These are phyloP conservation scores for Mycena metata DNA, from an alignment of 768 basidiomycete species.

Conservation along the genomic window DNA sequence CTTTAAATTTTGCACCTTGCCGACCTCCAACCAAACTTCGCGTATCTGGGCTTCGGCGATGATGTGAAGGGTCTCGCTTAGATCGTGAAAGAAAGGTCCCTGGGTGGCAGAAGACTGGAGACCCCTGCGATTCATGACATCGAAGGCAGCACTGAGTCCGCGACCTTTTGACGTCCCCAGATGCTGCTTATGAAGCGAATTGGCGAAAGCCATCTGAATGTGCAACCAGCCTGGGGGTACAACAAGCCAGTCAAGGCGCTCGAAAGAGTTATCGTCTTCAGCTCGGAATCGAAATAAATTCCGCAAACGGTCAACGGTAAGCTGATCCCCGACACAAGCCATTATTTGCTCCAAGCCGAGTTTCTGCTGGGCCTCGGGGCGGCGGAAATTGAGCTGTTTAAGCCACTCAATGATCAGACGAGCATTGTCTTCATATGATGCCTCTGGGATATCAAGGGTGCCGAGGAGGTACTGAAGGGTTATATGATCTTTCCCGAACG, in stretches of 20 bases:
- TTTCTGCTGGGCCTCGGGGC: constrained; percentile 39
- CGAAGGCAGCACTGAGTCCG: constrained; percentile 49
- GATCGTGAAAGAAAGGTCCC: constrained; percentile 51
- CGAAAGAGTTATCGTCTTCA: constrained; percentile 56
- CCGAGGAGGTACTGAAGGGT: constrained; percentile 53
- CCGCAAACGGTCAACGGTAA: constrained; percentile 54
- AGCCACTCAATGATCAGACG: constrained; percentile 50
- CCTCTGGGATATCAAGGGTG: constrained; percentile 52
- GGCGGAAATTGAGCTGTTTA: constrained; percentile 43
- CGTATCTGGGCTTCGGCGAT: constrained; percentile 55
- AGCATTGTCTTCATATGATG: constrained; percentile 55
- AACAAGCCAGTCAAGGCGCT: constrained; percentile 53
- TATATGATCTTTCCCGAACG: constrained; percentile 42
- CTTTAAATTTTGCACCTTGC: constrained; percentile 38
- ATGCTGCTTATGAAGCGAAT: constrained; percentile 59
- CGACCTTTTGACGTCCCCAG: constrained; percentile 46
- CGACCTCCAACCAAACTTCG: constrained; percentile 48
- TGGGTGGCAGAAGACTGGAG: constrained; percentile 41
- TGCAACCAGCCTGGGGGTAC: constrained; percentile 58
- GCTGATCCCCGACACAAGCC: constrained; percentile 51
- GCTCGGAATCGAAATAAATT: constrained; percentile 51
- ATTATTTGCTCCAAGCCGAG: constrained; percentile 44
- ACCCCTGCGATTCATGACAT: constrained; percentile 48
- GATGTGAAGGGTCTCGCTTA: constrained; percentile 53
- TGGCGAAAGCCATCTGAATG: constrained; percentile 53